A percentile compares a stretch with the other conserved stretches of the same genome.
Conservation (phyloP, 768 basidiomycete species). For the Mycena epipterygia region DNA sequence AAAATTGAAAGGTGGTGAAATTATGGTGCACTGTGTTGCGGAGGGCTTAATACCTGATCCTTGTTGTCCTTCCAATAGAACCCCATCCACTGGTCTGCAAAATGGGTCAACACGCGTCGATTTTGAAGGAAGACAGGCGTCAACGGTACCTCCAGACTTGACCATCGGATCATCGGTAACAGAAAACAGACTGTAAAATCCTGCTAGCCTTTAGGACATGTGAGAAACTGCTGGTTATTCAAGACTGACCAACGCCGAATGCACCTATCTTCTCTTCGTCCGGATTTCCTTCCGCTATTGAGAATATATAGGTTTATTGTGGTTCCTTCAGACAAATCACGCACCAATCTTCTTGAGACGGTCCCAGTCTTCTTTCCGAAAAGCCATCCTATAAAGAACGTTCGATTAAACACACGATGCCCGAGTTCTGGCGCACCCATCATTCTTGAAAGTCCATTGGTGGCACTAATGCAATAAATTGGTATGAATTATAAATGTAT, state of each 20-base stretch:
- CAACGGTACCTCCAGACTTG: slow-evolving; percentile 84
- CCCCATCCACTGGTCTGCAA: slow-evolving; percentile 88
- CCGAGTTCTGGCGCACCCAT: too few species aligned
- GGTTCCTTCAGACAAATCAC: slow-evolving; percentile 24
- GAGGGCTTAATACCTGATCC: slow-evolving; percentile 73
- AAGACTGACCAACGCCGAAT: slow-evolving; percentile 65
- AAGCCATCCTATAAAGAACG: too few species aligned
- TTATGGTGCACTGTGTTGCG: not conserved
- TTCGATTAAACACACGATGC: too few species aligned
- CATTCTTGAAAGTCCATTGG: slow-evolving; percentile 90
- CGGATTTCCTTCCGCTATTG: slow-evolving; percentile 89
- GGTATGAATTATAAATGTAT: not conserved
- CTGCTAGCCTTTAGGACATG: slow-evolving; percentile 43
- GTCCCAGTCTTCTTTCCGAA: slow-evolving; percentile 90
- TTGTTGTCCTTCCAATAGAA: slow-evolving; percentile 97
- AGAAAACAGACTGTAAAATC: slow-evolving; percentile 87
- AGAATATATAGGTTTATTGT: not conserved
- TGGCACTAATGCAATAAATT: slow-evolving; percentile 64
- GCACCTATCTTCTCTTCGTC: slow-evolving; percentile 96
- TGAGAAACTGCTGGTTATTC: not conserved
- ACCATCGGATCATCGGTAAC: slow-evolving; percentile 89
- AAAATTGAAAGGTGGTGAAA: slow-evolving; percentile 21
- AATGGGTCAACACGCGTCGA: slow-evolving; percentile 23
- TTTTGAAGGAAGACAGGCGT: slow-evolving; percentile 35
- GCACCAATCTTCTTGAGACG: slow-evolving; percentile 90